Evolutionary conservation across 495 filamentous ascomycete genomes (phyloP).

Genomic region (Xylaria telfairii): DNA sequence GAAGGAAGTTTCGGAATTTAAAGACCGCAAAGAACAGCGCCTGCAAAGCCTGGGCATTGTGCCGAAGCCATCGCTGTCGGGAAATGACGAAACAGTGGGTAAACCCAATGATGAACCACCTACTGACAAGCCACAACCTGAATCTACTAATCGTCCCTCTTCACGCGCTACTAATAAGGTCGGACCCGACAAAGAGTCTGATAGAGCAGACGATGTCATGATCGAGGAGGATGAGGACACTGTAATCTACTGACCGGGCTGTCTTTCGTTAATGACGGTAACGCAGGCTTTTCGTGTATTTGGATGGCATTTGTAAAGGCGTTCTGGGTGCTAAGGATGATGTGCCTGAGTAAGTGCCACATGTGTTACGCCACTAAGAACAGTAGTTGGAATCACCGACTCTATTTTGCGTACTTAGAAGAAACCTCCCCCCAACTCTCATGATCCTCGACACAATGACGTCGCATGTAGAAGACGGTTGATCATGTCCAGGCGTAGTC

Average conservation of each 20-base stretch:
- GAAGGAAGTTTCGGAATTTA: constrained; percentile 51
- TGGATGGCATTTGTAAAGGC: constrained; percentile 7
- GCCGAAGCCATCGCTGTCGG: constrained; percentile 30
- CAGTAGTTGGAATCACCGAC: constrained; percentile 5
- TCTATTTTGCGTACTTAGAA: background rate
- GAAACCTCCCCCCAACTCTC: background rate
- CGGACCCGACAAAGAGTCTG: constrained; percentile 53
- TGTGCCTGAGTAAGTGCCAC: constrained; percentile 11
- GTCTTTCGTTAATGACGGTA: background rate
- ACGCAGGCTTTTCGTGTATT: constrained; percentile 11
- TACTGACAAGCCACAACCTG: constrained; percentile 49
- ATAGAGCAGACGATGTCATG: constrained; percentile 75
- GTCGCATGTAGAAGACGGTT: background rate
- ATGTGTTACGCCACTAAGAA: constrained; percentile 1
- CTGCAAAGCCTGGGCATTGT: constrained; percentile 39
- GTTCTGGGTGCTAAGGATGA: background rate
- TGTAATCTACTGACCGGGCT: constrained; percentile 72
- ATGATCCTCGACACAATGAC: background rate
- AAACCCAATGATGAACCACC: constrained; percentile 53
- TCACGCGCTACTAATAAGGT: constrained; percentile 39
- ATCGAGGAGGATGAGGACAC: constrained; percentile 81
- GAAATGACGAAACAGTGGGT: constrained; percentile 46
- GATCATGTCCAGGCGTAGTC: background rate
- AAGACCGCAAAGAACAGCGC: constrained; percentile 42
- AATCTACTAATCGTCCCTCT: constrained; percentile 41